Conservation (phyloP, 2,329 filamentous ascomycete species). For the Trichoderma arundinaceum region DNA sequence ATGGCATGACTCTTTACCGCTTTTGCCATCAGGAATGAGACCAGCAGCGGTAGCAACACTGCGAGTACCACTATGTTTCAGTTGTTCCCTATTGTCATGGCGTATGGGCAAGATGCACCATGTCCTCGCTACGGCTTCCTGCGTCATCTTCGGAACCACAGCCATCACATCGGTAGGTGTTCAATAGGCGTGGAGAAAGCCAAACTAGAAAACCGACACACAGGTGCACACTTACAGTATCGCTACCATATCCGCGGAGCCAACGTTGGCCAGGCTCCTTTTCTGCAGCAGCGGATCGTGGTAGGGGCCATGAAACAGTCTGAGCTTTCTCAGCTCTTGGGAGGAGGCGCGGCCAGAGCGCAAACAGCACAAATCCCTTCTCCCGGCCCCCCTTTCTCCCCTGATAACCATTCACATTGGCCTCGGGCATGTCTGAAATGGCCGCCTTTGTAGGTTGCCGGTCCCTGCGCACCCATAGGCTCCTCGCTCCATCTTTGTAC, state of each 20-base stretch:
- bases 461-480: slow-evolving; percentile 10
- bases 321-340: not conserved
- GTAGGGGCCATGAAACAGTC: not conserved
- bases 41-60: slow-evolving; percentile 1
- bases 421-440: slow-evolving; percentile 23
- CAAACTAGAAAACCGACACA: not conserved
- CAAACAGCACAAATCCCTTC: not conserved
- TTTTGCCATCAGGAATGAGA: not conserved
- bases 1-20: slow-evolving; percentile 28
- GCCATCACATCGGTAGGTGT: not conserved
- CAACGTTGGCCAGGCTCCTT: not conserved
- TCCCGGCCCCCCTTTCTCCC: not conserved
- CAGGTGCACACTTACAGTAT: not conserved
- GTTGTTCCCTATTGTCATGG: not conserved
- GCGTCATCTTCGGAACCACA: slow-evolving; percentile 33
- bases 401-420: not conserved
- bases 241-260: not conserved
- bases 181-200: not conserved
- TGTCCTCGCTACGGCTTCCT: slow-evolving; percentile 32
- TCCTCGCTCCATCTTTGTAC: slow-evolving; percentile 31
- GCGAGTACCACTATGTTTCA: not conserved
- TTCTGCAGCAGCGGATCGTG: not conserved
- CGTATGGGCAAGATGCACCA: slow-evolving; percentile 17
- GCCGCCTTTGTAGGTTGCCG: slow-evolving; percentile 16
- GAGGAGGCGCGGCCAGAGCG: not conserved